A percentile compares a stretch with the other conserved stretches of the same genome.
Evolutionary conservation across 331 rosid species (phyloP).

Genomic region (Arachis monticola): DNA sequence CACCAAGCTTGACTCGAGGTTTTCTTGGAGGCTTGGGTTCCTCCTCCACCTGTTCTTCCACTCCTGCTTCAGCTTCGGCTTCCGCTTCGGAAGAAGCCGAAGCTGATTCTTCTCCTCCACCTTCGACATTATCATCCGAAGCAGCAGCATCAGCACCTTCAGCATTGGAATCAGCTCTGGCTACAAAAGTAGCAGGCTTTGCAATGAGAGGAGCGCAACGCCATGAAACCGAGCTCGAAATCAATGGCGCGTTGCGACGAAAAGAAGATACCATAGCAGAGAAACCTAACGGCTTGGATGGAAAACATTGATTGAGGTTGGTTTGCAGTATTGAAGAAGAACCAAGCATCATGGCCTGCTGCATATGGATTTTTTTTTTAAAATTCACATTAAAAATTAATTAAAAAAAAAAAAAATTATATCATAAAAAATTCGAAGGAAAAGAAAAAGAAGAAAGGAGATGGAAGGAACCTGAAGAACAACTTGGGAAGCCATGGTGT

Average conservation of each 20-base stretch:
- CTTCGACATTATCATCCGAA: slow-evolving; percentile 39
- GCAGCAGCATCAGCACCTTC: slow-evolving; percentile 42
- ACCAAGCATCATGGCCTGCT: slow-evolving; percentile 55
- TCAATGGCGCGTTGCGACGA: slow-evolving; percentile 41
- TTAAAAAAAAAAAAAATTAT: too few species aligned
- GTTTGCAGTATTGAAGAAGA: slow-evolving; percentile 46
- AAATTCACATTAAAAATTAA: too few species aligned
- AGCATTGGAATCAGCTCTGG: slow-evolving; percentile 63
- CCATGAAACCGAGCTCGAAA: slow-evolving; percentile 52
- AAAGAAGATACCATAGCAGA: slow-evolving; percentile 40
- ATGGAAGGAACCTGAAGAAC: not conserved
- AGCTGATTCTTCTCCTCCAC: slow-evolving; percentile 4
- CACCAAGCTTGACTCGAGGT: slow-evolving; percentile 88
- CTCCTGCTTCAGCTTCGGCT: slow-evolving; percentile 46
- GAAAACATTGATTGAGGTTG: slow-evolving; percentile 49
- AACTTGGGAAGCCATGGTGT: too few species aligned
- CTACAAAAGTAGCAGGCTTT: slow-evolving; percentile 47
- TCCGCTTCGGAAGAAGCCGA: slow-evolving; percentile 46
- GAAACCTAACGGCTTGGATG: slow-evolving; percentile 46
- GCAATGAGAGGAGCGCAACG: slow-evolving; percentile 50
- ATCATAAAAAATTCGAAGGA: not conserved
- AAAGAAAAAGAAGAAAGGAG: not conserved
- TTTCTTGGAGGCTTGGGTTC: slow-evolving; percentile 60
- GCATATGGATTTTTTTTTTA: slow-evolving; percentile 6
- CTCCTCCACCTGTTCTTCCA: slow-evolving; percentile 44